phyloP scores from a whole-genome alignment of 331 rosid genomes.

The Spiraea crenata region DNA sequence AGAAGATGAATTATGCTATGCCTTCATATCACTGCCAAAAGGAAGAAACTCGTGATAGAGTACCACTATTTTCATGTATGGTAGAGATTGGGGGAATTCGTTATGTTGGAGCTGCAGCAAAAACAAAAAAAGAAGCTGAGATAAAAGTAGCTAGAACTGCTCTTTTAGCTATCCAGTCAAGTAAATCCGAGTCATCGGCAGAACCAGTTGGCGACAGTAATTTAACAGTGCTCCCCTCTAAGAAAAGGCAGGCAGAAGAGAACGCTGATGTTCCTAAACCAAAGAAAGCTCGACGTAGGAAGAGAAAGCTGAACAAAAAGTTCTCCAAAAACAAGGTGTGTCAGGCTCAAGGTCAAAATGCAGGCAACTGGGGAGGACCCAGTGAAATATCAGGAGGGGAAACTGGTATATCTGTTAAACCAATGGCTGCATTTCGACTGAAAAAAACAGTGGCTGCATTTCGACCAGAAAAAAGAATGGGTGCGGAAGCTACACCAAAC shows the following conservation, averaged over 20 bases:
- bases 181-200: constrained; percentile 41
- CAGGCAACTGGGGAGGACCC: constrained; percentile 13
- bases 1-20: constrained; percentile 93
- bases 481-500: constrained; percentile 10
- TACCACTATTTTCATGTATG: constrained; percentile 55
- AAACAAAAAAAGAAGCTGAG: constrained; percentile 94
- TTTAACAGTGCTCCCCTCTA: constrained; percentile 77
- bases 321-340: constrained; percentile 22
- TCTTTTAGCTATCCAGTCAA: constrained; percentile 68
- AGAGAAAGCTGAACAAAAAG: constrained; percentile 47
- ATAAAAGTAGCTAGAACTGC: constrained; percentile 98
- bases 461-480: background rate
- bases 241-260: constrained; percentile 49
- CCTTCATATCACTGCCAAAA: constrained; percentile 68
- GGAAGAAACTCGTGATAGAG: constrained; percentile 56
- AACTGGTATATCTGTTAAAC: constrained; percentile 16
- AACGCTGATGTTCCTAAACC: constrained; percentile 36
- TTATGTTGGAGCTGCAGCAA: constrained; percentile 80
- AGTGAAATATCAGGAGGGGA: constrained; percentile 17
- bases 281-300: constrained; percentile 55
- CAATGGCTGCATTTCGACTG: background rate
- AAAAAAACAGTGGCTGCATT: no score
- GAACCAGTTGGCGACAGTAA: constrained; percentile 39
- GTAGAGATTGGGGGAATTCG: constrained; percentile 85
- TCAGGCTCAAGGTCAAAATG: constrained; percentile 15